Conservation (phyloP, 2,329 filamentous ascomycete species). For the Aspergillus brasiliensis region DNA sequence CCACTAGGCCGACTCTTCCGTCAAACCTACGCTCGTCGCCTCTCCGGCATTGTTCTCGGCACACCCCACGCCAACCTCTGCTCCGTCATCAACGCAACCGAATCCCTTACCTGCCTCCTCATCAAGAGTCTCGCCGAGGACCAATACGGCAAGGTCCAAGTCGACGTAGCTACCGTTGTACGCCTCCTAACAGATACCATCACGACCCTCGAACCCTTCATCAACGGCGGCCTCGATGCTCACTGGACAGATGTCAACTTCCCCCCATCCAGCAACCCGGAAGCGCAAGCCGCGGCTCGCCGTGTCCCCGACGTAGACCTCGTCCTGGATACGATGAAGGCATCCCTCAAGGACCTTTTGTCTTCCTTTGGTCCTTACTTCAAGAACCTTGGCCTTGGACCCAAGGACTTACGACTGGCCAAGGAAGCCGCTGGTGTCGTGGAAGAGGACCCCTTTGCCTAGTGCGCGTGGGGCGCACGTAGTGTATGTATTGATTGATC, state of each 20-base stretch:
- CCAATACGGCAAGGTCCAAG: slow-evolving; percentile 80
- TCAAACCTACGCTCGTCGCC: slow-evolving; percentile 66
- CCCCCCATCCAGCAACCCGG: slow-evolving; percentile 37
- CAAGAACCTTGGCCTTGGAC: slow-evolving; percentile 67
- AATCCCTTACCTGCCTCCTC: slow-evolving; percentile 68
- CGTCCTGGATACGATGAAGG: slow-evolving; percentile 66
- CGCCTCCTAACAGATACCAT: slow-evolving; percentile 71
- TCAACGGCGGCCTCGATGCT: slow-evolving; percentile 51
- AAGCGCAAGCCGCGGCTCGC: slow-evolving; percentile 38
- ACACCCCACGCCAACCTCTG: slow-evolving; percentile 70
- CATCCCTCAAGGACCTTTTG: slow-evolving; percentile 67
- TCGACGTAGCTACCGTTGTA: slow-evolving; percentile 74
- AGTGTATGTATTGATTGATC: not conserved
- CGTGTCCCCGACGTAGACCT: slow-evolving; percentile 67
- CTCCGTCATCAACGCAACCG: slow-evolving; percentile 71
- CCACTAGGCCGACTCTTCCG: slow-evolving; percentile 69
- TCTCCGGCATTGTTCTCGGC: slow-evolving; percentile 71
- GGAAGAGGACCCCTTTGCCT: slow-evolving; percentile 18
- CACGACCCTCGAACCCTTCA: slow-evolving; percentile 69
- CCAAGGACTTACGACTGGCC: slow-evolving; percentile 72
- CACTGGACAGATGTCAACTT: slow-evolving; percentile 80
- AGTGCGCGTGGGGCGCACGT: not conserved
- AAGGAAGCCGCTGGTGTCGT: slow-evolving; percentile 59
- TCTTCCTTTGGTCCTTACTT: slow-evolving; percentile 74
- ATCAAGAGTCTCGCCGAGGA: slow-evolving; percentile 78